Base-by-base conservation (phyloP, 2,329 filamentous ascomycete genomes). In the Orbilia brochopaga region DNA sequence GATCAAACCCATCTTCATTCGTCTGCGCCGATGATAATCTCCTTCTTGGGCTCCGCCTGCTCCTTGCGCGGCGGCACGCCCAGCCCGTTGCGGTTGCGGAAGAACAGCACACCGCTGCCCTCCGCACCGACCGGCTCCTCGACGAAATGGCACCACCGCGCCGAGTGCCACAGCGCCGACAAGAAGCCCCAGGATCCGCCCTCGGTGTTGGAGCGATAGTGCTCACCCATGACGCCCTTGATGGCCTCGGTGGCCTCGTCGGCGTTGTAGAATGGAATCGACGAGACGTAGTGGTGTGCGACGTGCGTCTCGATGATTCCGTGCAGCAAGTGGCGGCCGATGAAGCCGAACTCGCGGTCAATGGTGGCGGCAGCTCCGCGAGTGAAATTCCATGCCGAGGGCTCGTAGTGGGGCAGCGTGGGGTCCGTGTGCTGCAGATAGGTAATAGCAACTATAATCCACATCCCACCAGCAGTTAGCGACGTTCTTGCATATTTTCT, bases 241-340 rank as follows among this genome's bases (percentile, higher is more conserved):
- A 97, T 96, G 78, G 92, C 92, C 77, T 97, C 92, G 77, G 88
- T 89, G 66, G 93, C 92, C 83, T 97, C 92, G 77, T 96, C 92
- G 78, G 92, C 93, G 80, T 97, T 85, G 83, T 97, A 97, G 83
- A 97, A 97, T 74, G 93, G 93, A 76, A 97, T 97, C 78, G 87
- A 91, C 82, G 90, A 93, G 80, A 97, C 87, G 81, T 96, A 97
- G 86, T 97, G 93, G 85, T 97, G 93, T 73, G 96, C 90, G 70
- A 97, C 93, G 82, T 97, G 93, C 54, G 93, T 97, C 85, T 97
- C 93, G 80, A 97, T 89, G 81, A 97, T 97, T 78, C 92, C 93
- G 85, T 97, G 93, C 80, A 97, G 85, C 73, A 97, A 85, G 76
- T 89, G 85, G 77, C 92, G 91, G 72, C 93, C 93, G 78, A 97